Evolutionary conservation across 2,329 filamentous ascomycete species (phyloP).

Genomic region (Arthroderma sp.): DNA sequence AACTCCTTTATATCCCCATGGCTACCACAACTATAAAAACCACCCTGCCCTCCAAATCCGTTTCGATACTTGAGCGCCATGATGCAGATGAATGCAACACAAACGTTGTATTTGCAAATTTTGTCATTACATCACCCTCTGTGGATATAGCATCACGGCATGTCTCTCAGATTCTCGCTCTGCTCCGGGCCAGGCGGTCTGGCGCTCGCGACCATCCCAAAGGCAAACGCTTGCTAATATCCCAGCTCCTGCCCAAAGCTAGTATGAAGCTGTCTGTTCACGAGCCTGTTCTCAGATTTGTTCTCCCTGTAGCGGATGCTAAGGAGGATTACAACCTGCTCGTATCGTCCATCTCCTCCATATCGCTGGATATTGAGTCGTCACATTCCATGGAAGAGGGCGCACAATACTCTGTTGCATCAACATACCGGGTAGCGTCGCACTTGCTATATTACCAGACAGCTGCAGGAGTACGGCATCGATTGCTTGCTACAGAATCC

Average conservation of each 20-base stretch:
- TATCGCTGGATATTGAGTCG: slow-evolving; percentile 85
- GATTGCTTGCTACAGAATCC: slow-evolving; percentile 74
- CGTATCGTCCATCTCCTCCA: slow-evolving; percentile 86
- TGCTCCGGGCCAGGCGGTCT: slow-evolving; percentile 47
- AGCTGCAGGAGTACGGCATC: slow-evolving; percentile 65
- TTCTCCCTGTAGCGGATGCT: slow-evolving; percentile 61
- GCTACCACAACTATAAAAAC: slow-evolving; percentile 90
- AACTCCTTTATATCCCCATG: slow-evolving; percentile 90
- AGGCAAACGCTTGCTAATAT: slow-evolving; percentile 55
- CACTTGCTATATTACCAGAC: slow-evolving; percentile 94
- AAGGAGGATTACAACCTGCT: slow-evolving; percentile 85
- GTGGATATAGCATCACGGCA: slow-evolving; percentile 87
- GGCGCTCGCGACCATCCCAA: slow-evolving; percentile 34
- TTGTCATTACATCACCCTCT: slow-evolving; percentile 90
- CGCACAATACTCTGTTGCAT: slow-evolving; percentile 72
- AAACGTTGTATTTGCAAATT: slow-evolving; percentile 91
- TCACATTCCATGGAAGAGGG: slow-evolving; percentile 81
- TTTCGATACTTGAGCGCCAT: slow-evolving; percentile 58
- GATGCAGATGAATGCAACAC: slow-evolving; percentile 78
- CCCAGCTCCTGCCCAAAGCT: slow-evolving; percentile 82
- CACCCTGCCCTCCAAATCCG: slow-evolving; percentile 84
- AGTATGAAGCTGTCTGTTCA: slow-evolving; percentile 94
- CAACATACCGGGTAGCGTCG: slow-evolving; percentile 68
- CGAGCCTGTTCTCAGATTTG: slow-evolving; percentile 83
- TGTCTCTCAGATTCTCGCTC: slow-evolving; percentile 67